Evolutionary conservation across 2,329 filamentous ascomycete species (phyloP).

Genomic region (Diaporthe citrichinensis): DNA sequence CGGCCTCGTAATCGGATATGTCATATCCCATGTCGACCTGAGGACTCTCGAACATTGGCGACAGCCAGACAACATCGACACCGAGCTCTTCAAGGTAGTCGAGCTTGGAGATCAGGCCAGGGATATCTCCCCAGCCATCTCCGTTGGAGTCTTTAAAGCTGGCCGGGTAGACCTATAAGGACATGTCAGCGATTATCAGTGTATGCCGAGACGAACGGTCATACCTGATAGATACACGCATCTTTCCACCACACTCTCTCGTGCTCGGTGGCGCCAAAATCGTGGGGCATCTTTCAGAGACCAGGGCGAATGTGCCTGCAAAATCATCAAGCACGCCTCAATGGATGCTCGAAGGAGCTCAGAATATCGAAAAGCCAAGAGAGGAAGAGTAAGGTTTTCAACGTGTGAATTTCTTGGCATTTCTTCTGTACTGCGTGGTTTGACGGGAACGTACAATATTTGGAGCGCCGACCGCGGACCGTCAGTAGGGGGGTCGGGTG

Average conservation of each 20-base stretch:
- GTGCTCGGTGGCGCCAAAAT: neutral
- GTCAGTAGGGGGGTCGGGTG: neutral
- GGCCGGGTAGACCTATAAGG: slow-evolving; percentile 67
- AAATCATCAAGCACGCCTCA: fast-evolving
- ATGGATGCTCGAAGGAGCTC: neutral
- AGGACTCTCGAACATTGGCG: slow-evolving; percentile 67
- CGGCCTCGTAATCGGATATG: slow-evolving; percentile 77
- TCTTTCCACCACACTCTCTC: slow-evolving; percentile 62
- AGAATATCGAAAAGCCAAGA: neutral
- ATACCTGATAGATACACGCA: slow-evolving; percentile 55
- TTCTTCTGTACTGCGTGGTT: neutral
- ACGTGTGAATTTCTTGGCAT: neutral
- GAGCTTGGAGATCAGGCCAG: slow-evolving; percentile 73
- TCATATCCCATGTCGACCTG: slow-evolving; percentile 81
- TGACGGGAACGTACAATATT: neutral
- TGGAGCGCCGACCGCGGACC: slow-evolving; percentile 2
- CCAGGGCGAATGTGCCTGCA: neutral
- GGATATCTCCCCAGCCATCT: slow-evolving; percentile 60
- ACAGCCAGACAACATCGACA: slow-evolving; percentile 73
- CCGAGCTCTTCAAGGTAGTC: slow-evolving; percentile 75
- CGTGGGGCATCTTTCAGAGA: neutral
- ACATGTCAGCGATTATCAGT: neutral
- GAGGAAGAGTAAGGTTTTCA: too few relatives aligned
- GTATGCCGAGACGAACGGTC: too few relatives aligned
- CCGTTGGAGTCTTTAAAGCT: slow-evolving; percentile 70